These are phyloP conservation scores for Ehretia macrophylla DNA, from an alignment of 257 asterid genomes.

Conservation along the genomic window DNA sequence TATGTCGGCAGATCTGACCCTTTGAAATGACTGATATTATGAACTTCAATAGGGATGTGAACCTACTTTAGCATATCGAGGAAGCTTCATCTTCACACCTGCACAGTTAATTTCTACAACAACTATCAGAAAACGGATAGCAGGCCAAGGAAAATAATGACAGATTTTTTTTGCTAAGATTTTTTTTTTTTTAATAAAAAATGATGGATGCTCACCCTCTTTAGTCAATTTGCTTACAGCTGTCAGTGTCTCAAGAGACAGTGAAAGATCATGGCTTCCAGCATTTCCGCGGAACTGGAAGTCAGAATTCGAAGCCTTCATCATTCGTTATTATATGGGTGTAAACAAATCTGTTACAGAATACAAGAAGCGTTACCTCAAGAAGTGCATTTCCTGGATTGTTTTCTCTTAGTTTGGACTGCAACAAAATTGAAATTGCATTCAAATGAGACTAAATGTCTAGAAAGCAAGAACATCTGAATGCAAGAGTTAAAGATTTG, in stretches of 20 bases:
- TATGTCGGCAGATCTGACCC: constrained; percentile 20
- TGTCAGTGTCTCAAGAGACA: constrained; percentile 74
- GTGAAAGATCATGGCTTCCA: constrained; percentile 96
- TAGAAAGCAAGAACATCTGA: constrained; percentile 4
- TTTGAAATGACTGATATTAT: constrained; percentile 17
- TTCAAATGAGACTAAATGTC: constrained; percentile 9
- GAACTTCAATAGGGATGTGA: constrained; percentile 7
- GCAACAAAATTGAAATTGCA: constrained; percentile 17
- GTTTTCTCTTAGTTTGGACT: constrained; percentile 77
- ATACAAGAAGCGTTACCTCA: constrained; percentile 45
- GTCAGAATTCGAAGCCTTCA: not conserved
- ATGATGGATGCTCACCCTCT: constrained; percentile 52
- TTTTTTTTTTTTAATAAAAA: no score
- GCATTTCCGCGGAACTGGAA: constrained; percentile 94
- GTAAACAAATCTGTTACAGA: not conserved
- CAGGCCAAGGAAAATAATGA: constrained; percentile 11
- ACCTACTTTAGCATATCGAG: constrained; percentile 87
- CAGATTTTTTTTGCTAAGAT: no score
- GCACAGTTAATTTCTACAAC: constrained; percentile 15
- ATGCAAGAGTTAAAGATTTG: not conserved
- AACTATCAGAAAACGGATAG: not conserved
- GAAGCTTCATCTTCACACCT: constrained; percentile 86
- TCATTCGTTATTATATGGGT: not conserved
- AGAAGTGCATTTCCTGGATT: constrained; percentile 82
- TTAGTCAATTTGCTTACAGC: constrained; percentile 57